These are phyloP conservation scores for Diaporthe helianthi DNA, from an alignment of 2,329 filamentous ascomycete species.

Conservation along the genomic window DNA sequence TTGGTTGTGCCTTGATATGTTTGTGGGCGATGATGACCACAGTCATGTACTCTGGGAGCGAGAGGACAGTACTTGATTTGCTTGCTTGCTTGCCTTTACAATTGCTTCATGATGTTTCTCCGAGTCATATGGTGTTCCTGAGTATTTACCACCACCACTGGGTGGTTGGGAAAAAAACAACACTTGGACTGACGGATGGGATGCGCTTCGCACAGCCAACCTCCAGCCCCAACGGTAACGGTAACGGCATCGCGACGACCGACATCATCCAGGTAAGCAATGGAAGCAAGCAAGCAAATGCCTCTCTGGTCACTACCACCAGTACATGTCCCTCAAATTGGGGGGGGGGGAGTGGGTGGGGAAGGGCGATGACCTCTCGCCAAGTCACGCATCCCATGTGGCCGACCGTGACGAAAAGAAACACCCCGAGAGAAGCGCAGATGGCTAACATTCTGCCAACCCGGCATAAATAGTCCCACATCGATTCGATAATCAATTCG, in stretches of 20 bases:
- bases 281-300: neutral
- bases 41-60: neutral
- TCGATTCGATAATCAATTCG: conserved; percentile 47
- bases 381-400: neutral
- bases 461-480: conserved; percentile 42
- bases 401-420: neutral
- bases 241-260: neutral
- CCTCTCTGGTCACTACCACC: conserved; percentile 32
- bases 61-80: neutral
- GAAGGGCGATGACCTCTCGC: too few relatives aligned
- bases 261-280: conserved; percentile 31
- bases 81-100: neutral
- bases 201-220: conserved; percentile 27
- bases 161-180: too few relatives aligned
- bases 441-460: neutral
- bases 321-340: conserved; percentile 23
- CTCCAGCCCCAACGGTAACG: conserved; percentile 16
- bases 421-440: neutral
- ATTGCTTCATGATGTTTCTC: neutral
- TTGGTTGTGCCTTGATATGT: neutral
- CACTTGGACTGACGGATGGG: conserved; percentile 18
- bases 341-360: too few relatives aligned
- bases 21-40: neutral
- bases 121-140: neutral
- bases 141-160: too few relatives aligned